phyloP scores from a whole-genome alignment of 441 rosid genomes.

The Breynia disticha region DNA sequence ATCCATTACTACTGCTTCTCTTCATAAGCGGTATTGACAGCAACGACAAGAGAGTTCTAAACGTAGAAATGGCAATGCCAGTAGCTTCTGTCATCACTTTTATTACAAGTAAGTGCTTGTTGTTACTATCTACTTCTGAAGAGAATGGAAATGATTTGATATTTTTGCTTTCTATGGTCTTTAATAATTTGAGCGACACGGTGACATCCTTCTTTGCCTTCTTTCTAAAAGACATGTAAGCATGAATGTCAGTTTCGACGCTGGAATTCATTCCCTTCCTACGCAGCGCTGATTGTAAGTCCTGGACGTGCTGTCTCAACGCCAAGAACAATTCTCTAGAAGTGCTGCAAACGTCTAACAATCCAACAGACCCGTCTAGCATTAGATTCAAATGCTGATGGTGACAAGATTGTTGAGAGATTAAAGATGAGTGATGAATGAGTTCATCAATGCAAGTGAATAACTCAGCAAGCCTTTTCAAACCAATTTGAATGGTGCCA shows the following conservation, averaged over 20 bases:
- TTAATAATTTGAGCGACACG: conserved; percentile 26
- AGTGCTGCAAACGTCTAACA: conserved; percentile 44
- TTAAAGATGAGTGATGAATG: conserved; percentile 22
- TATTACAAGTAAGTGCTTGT: conserved; percentile 14
- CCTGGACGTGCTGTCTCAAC: conserved; percentile 40
- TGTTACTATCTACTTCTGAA: conserved; percentile 10
- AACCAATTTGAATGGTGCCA: conserved; percentile 29
- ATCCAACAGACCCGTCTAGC: conserved; percentile 44
- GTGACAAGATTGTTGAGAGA: conserved; percentile 23
- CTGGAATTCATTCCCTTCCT: conserved; percentile 35
- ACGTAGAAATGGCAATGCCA: conserved; percentile 23
- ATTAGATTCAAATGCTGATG: conserved; percentile 21
- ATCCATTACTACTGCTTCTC: conserved; percentile 24
- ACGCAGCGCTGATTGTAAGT: conserved; percentile 47
- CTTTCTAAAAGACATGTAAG: conserved; percentile 39
- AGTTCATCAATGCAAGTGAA: conserved; percentile 36
- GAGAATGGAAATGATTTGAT: neutral
- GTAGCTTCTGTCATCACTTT: conserved; percentile 36
- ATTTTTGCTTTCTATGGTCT: conserved; percentile 18
- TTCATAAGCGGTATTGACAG: conserved; percentile 21
- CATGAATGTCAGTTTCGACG: conserved; percentile 30
- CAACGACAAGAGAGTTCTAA: conserved; percentile 38
- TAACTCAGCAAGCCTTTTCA: conserved; percentile 42
- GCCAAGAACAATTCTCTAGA: conserved; percentile 39
- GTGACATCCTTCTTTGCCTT: conserved; percentile 36